Percentiles rank a stretch among this genome's conserved stretches.
phyloP scores from a whole-genome alignment of 192 early-diverging fungal species.

The Coemansia sp. region DNA sequence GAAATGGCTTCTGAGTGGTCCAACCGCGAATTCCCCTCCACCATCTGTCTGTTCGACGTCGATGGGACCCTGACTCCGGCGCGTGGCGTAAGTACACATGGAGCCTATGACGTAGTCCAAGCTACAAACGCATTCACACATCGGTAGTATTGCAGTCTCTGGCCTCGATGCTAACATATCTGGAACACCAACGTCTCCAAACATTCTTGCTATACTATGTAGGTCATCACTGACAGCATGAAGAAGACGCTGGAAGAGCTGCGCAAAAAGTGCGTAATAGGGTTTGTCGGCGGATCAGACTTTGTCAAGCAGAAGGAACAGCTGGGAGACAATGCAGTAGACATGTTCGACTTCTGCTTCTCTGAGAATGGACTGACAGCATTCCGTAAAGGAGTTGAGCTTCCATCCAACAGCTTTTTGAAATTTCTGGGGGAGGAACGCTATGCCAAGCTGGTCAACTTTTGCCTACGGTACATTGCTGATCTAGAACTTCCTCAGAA shows the following conservation, averaged over 20 bases:
- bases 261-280: slow-evolving; percentile 87
- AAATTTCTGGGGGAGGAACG: slow-evolving; percentile 87
- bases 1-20: slow-evolving; percentile 49
- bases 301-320: slow-evolving; percentile 94
- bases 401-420: slow-evolving; percentile 79
- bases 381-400: slow-evolving; percentile 70
- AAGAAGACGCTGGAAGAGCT: slow-evolving; percentile 69
- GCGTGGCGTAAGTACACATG: slow-evolving; percentile 69
- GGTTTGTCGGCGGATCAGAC: slow-evolving; percentile 97
- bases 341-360: slow-evolving; percentile 93
- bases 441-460: slow-evolving; percentile 90
- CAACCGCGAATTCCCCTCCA: slow-evolving; percentile 71
- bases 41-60: slow-evolving; percentile 92
- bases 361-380: slow-evolving; percentile 97
- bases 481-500: slow-evolving; percentile 92
- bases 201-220: slow-evolving; percentile 10
- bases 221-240: slow-evolving; percentile 81
- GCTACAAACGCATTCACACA: no score
- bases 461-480: slow-evolving; percentile 91
- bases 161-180: no score
- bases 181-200: no score
- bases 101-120: neutral
- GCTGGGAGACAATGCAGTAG: slow-evolving; percentile 69
- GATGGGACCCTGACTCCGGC: slow-evolving; percentile 97
- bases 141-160: no score